Percentiles rank a stretch among this genome's conserved stretches.
Conservation (phyloP, 352 stramenopile genomes). For the Globisporangium ultimum region DNA sequence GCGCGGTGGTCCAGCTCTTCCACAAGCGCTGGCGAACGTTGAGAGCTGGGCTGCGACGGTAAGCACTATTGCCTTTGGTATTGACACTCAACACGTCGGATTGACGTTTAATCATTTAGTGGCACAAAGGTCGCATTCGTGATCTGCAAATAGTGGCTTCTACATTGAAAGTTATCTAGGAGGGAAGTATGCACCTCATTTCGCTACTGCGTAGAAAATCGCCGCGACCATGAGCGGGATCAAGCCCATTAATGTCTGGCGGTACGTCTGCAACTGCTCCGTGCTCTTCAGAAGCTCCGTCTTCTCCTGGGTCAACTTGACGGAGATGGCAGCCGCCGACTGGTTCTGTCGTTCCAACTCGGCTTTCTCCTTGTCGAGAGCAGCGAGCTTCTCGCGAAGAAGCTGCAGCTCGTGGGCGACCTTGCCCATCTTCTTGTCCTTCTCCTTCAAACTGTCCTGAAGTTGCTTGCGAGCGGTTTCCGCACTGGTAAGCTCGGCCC, state of each 20-base stretch:
- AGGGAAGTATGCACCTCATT: slow-evolving; percentile 23
- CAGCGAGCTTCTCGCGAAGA: slow-evolving; percentile 38
- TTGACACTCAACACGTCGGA: no score
- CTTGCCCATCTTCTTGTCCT: slow-evolving; percentile 70
- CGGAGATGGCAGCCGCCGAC: slow-evolving; percentile 25
- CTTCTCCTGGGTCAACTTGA: slow-evolving; percentile 37
- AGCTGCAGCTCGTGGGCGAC: slow-evolving; percentile 46
- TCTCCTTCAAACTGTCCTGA: slow-evolving; percentile 51
- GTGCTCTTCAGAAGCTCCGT: slow-evolving; percentile 33
- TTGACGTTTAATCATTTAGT: not conserved
- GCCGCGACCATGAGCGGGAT: slow-evolving; percentile 50
- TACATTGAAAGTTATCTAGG: slow-evolving; percentile 16
- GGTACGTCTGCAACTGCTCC: slow-evolving; percentile 59
- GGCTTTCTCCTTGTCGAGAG: slow-evolving; percentile 19
- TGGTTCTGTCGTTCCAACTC: slow-evolving; percentile 19
- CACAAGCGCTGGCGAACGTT: no score
- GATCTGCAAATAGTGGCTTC: slow-evolving; percentile 13
- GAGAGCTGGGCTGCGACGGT: no score
- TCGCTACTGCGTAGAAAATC: slow-evolving; percentile 47
- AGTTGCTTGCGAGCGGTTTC: slow-evolving; percentile 50
- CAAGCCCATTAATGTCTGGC: slow-evolving; percentile 46
- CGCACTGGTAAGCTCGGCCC: slow-evolving; percentile 39
- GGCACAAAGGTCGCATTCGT: not conserved
- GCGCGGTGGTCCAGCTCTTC: no score
- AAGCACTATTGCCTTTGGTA: no score